These are phyloP conservation scores for Verticillium tricorpus DNA, from an alignment of 2,329 filamentous ascomycete genomes.

Conservation along the genomic window DNA sequence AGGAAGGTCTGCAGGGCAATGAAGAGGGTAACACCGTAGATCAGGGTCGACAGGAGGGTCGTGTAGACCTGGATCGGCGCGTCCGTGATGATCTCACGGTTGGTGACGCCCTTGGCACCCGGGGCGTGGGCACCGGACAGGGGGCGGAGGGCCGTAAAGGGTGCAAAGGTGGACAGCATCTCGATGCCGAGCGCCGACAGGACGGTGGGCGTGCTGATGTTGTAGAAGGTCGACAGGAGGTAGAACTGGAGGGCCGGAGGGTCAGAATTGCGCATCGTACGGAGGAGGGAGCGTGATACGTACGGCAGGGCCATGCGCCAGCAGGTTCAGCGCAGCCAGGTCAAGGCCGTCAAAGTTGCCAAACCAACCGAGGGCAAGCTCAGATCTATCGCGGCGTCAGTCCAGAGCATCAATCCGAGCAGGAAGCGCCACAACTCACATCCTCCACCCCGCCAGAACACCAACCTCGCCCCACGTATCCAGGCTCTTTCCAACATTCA, in stretches of 20 bases:
- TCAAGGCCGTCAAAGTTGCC: conserved; percentile 70
- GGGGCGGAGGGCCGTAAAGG: conserved; percentile 70
- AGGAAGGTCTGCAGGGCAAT: conserved; percentile 66
- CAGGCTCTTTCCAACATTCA: conserved; percentile 58
- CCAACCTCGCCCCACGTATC: conserved; percentile 59
- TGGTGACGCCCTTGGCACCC: conserved; percentile 43
- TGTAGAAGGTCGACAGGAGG: conserved; percentile 75
- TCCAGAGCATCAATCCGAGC: neutral
- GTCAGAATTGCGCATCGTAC: neutral
- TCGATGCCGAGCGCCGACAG: conserved; percentile 63
- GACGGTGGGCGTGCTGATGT: conserved; percentile 57
- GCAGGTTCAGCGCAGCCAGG: conserved; percentile 58
- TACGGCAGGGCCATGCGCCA: conserved; percentile 71
- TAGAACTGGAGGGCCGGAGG: conserved; percentile 48
- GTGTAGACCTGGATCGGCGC: conserved; percentile 58
- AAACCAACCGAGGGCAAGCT: conserved; percentile 70
- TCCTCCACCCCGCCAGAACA: conserved; percentile 47
- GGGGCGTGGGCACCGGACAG: conserved; percentile 60
- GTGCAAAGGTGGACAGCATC: conserved; percentile 62
- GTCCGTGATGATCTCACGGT: conserved; percentile 63
- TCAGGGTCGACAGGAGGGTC: conserved; percentile 61
- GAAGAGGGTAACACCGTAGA: conserved; percentile 73
- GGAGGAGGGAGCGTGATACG: conserved; percentile 21
- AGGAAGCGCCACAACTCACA: conserved; percentile 36
- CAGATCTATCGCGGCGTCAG: conserved; percentile 49